Evolutionary conservation across 352 stramenopile genomes (phyloP).

Genomic region (Globisporangium apiculatum): DNA sequence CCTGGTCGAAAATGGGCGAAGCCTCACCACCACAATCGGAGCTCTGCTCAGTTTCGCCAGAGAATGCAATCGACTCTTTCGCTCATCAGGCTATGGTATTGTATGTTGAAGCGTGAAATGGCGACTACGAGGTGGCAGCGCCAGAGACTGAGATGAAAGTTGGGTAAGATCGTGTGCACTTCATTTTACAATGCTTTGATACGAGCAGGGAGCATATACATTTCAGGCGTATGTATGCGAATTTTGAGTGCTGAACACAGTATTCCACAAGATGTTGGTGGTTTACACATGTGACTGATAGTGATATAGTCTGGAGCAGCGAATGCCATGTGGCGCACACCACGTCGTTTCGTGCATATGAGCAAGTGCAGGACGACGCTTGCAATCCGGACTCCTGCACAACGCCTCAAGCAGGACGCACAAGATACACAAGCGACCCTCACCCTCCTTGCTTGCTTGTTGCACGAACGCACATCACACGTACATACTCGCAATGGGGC

Average conservation of each 20-base stretch:
- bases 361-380: too few relatives aligned
- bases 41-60: background rate
- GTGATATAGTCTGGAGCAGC: background rate
- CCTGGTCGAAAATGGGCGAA: constrained; percentile 5
- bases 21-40: constrained; percentile 13
- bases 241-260: too few relatives aligned
- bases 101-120: background rate
- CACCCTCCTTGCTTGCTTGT: too few relatives aligned
- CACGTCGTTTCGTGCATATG: background rate
- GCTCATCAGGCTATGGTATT: background rate
- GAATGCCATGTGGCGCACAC: background rate
- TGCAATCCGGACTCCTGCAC: too few relatives aligned
- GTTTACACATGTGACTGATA: background rate
- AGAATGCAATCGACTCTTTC: background rate
- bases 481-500: constrained; percentile 38
- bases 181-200: background rate
- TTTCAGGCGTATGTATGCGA: too few relatives aligned
- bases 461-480: too few relatives aligned
- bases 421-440: too few relatives aligned
- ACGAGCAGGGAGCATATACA: background rate
- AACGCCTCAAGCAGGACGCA: too few relatives aligned
- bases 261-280: too few relatives aligned
- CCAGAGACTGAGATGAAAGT: background rate
- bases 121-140: background rate
- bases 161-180: background rate